Base-by-base conservation (phyloP, 2,329 filamentous ascomycete species). In the Ophiostoma pallidulum region DNA sequence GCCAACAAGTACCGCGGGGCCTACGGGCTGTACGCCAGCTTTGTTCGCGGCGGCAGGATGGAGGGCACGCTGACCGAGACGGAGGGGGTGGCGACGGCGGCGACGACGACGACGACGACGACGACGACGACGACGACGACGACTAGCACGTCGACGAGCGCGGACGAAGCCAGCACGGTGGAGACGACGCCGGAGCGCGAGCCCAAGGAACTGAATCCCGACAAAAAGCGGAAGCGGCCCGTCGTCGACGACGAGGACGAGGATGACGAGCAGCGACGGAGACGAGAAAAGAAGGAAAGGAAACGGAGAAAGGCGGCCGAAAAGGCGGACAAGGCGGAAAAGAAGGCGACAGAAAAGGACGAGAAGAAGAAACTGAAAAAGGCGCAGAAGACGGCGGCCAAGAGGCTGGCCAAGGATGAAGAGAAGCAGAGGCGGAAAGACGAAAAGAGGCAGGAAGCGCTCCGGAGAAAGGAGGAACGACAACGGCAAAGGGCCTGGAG, bases 41-140 rank as follows among this genome's bases (percentile, higher is more conserved):
- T 98, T 61, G 87, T 97, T 20, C 79, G 77, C 53, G 92, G 92
- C 8, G 85, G 89, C 47, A 70, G 80, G 19, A 71, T 97, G 48
- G 71, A 78, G 35, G 89, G 90, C 3, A 94, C 88, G 3, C 64
- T 87, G 29, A 49, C n/a, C 31, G 9, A 39, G 5, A 16, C 40
- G 20, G 26, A 35, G 12, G 31, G 12, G 22, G 14, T 16, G 26
- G 26, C 24, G 16, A 24, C 45, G 10, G n/a, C 41, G 57, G 51
- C 51, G 55, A 47, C 55, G 58, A 57, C 55, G 8, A 50, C 57
- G 43, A 57, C 57, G 8, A 52, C 58, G 8, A 49, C 44, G 19
- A 29, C 24, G 35, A 16, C 24, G 16, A 24, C 45, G 10, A 13
- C 41, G 57, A 51, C 51, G 55, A 47, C 55, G 58, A 57, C 55